A percentile compares a stretch with the other conserved stretches of the same genome.
phyloP scores from a whole-genome alignment of 2,329 filamentous ascomycete species.

The Rugonectria rugulosa region DNA sequence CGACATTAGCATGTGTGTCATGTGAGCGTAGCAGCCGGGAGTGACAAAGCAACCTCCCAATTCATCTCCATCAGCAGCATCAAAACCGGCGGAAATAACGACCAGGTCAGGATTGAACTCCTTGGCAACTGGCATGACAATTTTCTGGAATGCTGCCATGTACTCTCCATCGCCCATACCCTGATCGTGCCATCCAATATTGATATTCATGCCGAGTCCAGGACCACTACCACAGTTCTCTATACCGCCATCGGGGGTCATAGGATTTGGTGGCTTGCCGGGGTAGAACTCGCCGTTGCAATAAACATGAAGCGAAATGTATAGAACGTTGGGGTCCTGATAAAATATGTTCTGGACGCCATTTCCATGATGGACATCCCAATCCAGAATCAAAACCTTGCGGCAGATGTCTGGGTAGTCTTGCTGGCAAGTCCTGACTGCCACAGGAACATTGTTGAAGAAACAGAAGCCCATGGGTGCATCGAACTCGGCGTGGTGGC shows the following conservation, averaged over 20 bases:
- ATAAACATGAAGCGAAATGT: slow-evolving; percentile 94
- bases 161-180: slow-evolving; percentile 98
- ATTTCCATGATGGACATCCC: slow-evolving; percentile 85
- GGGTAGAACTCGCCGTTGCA: slow-evolving; percentile 87
- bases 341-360: slow-evolving; percentile 98
- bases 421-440: slow-evolving; percentile 84
- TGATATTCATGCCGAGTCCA: slow-evolving; percentile 69
- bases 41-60: slow-evolving; percentile 93
- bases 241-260: slow-evolving; percentile 67
- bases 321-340: slow-evolving; percentile 90
- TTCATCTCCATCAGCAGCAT: slow-evolving; percentile 92
- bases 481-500: slow-evolving; percentile 91
- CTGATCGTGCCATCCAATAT: slow-evolving; percentile 72
- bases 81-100: slow-evolving; percentile 94
- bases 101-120: slow-evolving; percentile 96
- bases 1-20: slow-evolving; percentile 99
- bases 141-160: slow-evolving; percentile 92
- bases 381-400: slow-evolving; percentile 93
- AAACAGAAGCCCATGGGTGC: slow-evolving; percentile 93
- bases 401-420: slow-evolving; percentile 82
- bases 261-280: slow-evolving; percentile 63
- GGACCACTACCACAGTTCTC: slow-evolving; percentile 64
- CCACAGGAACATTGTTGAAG: slow-evolving; percentile 97
- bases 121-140: slow-evolving; percentile 94
- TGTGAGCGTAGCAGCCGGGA: slow-evolving; percentile 91